Conservation (phyloP, 345 rosid genomes). For the Brassica cretica region DNA sequence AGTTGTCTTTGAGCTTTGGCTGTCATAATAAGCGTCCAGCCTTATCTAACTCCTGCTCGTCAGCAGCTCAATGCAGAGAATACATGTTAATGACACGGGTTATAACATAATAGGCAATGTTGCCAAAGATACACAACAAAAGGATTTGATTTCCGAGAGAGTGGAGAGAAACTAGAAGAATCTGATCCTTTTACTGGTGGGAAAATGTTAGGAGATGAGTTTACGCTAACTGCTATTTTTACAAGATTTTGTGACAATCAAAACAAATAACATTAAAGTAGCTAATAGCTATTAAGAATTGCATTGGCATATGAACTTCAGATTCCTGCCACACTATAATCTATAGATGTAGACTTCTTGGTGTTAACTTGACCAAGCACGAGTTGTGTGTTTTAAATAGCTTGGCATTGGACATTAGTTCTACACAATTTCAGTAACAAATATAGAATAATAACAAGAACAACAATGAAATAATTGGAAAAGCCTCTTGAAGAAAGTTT, state of each 20-base stretch:
- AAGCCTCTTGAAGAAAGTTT: neutral
- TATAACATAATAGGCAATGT: neutral
- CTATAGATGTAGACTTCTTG: neutral
- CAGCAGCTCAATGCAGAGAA: constrained; percentile 18
- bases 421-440: neutral
- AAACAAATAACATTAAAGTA: neutral
- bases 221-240: neutral
- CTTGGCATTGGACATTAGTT: neutral
- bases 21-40: neutral
- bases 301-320: neutral
- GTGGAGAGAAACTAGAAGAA: constrained; percentile 1
- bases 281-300: constrained; percentile 3
- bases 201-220: constrained; percentile 7
- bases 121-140: neutral
- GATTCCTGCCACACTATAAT: constrained; percentile 3
- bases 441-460: constrained; percentile 11
- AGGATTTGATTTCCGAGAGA: constrained; percentile 7
- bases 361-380: neutral
- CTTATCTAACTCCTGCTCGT: constrained; percentile 22
- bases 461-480: neutral
- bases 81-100: constrained; percentile 1
- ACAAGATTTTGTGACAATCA: neutral
- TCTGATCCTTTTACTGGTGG: constrained; percentile 9
- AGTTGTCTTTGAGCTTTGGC: constrained; percentile 18
- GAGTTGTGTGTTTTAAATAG: neutral